Evolutionary conservation across 2,329 filamentous ascomycete species (phyloP), one percentile per base, ranked within the genome.

Genomic region (Curvularia sp.): DNA sequence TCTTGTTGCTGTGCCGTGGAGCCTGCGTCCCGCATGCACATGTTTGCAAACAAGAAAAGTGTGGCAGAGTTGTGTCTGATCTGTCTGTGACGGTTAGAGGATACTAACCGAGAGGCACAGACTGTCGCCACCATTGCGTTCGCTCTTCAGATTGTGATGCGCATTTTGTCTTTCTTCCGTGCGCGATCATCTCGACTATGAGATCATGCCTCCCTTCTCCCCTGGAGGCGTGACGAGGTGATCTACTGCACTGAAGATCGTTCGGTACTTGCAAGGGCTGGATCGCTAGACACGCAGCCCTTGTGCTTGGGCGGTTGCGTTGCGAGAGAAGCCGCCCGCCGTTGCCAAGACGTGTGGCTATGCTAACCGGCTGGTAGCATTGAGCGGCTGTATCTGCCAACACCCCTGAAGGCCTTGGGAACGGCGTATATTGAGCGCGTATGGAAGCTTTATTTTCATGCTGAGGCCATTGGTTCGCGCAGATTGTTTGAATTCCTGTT

Each of bases 81-180:
- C 41, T 27, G 41, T 27, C 21, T 27, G 41, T 23, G 25, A 27
- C 21, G 12, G 19, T 39, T 25, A 21, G 28, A 15, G 30, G 19
- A 32, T 25, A n/a, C n/a, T 36, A 38, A 23, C 41, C 36, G 30
- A 34, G 19, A 55, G 41, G 50, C 36, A 45, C 51, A 34, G 27
- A 30, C 46, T 55, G 30, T 53, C 54, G 61, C 47, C 53, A 53
- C 56, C 47, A 34, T 53, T 38, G 43, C 39, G n/a, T 36, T 55
- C 18, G 43, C 43, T 47, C 47, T 41, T 53, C 50, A 34, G 54
- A 66, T 69, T 71, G 63, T 46, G 64, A 70, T 67, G 60, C 43
- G 57, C 68, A 62, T 61, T 50, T 51, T 55, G 49, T 54, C 39
- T 55, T 63, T 38, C 60, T 49, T 49, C 52, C 48, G 49, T 50